A percentile compares a stretch with the other conserved stretches of the same genome.
Evolutionary conservation across 768 basidiomycete genomes (phyloP).

Genomic region (Mycena maculata): DNA sequence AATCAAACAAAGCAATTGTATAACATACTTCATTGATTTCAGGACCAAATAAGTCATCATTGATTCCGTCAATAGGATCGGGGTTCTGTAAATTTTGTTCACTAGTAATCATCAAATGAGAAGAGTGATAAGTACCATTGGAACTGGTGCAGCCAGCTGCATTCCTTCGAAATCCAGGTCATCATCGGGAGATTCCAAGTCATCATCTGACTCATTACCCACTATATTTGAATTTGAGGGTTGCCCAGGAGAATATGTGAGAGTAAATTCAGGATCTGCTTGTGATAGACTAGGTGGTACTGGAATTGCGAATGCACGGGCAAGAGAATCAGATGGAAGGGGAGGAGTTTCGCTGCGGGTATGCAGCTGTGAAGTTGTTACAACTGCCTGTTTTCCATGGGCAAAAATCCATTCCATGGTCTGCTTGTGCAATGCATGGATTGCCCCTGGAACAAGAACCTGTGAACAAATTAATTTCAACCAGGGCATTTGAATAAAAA

Average conservation of each 20-base stretch:
- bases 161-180: not conserved
- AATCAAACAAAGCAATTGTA: not conserved
- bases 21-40: not conserved
- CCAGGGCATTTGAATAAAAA: not conserved
- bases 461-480: not conserved
- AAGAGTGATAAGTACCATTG: not conserved
- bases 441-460: conserved; percentile 8
- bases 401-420: conserved; percentile 10
- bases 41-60: not conserved
- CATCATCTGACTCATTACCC: not conserved
- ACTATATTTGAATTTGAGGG: not conserved
- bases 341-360: not conserved
- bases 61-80: not conserved
- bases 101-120: not conserved
- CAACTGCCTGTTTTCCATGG: not conserved
- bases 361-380: not conserved
- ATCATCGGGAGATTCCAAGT: not conserved
- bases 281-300: not conserved
- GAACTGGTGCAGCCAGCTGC: too few species aligned
- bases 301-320: conserved; percentile 4
- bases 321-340: not conserved
- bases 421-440: not conserved
- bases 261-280: not conserved
- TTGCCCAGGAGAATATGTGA: not conserved
- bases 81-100: not conserved